Percentiles rank a stretch among this genome's conserved stretches.
Evolutionary conservation across 352 stramenopile genomes (phyloP).

Genomic region (Phytophthora constricta): DNA sequence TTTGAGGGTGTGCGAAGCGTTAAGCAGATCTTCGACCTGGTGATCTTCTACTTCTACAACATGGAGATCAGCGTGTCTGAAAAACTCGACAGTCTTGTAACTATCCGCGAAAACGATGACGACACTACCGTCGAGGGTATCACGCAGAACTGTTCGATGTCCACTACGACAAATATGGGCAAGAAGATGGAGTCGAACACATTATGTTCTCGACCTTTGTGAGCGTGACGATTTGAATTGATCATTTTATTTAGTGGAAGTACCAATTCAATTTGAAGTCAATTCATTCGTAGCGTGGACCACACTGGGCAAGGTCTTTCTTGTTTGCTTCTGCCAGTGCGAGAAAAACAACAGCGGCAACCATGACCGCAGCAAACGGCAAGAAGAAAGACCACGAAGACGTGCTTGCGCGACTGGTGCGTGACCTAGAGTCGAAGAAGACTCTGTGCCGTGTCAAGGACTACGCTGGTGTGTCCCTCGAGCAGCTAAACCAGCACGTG

Average conservation of each 20-base stretch:
- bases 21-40: constrained; percentile 45
- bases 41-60: constrained; percentile 34
- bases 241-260: constrained; percentile 8
- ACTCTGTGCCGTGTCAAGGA: constrained; percentile 32
- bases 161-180: constrained; percentile 24
- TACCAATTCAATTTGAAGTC: constrained; percentile 10
- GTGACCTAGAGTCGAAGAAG: constrained; percentile 31
- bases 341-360: constrained; percentile 9
- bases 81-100: constrained; percentile 38
- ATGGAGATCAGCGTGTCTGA: constrained; percentile 56
- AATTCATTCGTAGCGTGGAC: constrained; percentile 7
- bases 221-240: constrained; percentile 4
- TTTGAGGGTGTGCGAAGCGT: constrained; percentile 32
- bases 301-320: constrained; percentile 5
- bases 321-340: constrained; percentile 5
- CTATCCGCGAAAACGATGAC: constrained; percentile 46
- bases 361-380: constrained; percentile 11
- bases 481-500: constrained; percentile 35
- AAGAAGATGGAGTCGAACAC: constrained; percentile 43
- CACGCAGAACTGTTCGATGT: constrained; percentile 34
- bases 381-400: constrained; percentile 30
- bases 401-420: constrained; percentile 32
- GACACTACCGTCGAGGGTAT: neutral
- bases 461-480: constrained; percentile 31
- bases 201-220: constrained; percentile 31